A percentile compares a stretch with the other conserved stretches of the same genome.
These are phyloP conservation scores for Cladophialophora exuberans DNA, from an alignment of 2,329 filamentous ascomycete genomes.

Conservation along the genomic window DNA sequence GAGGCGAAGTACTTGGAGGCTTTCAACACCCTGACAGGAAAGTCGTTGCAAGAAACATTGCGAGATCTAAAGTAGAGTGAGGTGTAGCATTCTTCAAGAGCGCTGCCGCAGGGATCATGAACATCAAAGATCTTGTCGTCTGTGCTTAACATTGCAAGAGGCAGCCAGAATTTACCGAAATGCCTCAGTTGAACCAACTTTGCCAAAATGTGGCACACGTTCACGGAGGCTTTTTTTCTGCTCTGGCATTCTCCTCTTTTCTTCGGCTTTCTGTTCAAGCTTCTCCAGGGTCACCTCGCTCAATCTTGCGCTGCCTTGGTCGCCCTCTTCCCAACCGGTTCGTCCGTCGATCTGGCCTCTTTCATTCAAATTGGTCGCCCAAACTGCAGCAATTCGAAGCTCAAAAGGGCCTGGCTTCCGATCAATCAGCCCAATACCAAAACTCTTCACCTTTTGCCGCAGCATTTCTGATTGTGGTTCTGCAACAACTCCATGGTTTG, in stretches of 20 bases:
- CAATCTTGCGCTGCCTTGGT: conserved; percentile 33
- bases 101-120: too few species aligned
- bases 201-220: conserved; percentile 29
- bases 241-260: conserved; percentile 30
- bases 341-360: conserved; percentile 36
- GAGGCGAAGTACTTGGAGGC: conserved; percentile 75
- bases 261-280: conserved; percentile 31
- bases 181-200: conserved; percentile 23
- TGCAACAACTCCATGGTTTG: conserved; percentile 87
- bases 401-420: conserved; percentile 86
- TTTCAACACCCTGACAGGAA: conserved; percentile 69
- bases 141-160: too few species aligned
- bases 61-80: conserved; percentile 16
- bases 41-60: conserved; percentile 40
- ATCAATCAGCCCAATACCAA: conserved; percentile 89
- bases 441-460: conserved; percentile 78
- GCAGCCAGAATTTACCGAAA: conserved; percentile 17
- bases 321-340: conserved; percentile 33
- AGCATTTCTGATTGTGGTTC: conserved; percentile 92
- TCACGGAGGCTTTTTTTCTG: conserved; percentile 27
- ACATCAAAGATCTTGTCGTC: too few species aligned
- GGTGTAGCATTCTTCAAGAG: background rate
- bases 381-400: conserved; percentile 80
- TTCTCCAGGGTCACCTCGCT: conserved; percentile 33
- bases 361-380: conserved; percentile 78